Base-by-base conservation (phyloP, 1,284 basidiomycete genomes). In the Somion occarium region DNA sequence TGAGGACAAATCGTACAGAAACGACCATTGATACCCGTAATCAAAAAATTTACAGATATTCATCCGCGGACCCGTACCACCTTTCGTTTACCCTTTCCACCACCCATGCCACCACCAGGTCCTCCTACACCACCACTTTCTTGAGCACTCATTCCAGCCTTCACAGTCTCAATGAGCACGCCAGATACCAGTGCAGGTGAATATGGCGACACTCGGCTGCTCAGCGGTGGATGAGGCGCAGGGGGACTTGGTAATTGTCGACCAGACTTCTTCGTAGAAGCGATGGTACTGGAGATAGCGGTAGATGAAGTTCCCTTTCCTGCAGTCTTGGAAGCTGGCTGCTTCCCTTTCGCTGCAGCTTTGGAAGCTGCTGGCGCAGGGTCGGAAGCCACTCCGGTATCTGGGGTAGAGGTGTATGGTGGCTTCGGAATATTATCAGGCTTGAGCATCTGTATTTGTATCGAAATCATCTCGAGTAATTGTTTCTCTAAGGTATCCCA, bases 141-240 rank as follows among this genome's bases (percentile, higher is more conserved):
- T 53, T 79, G 76, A 12, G 84, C 78, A 54, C 69, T 85, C 80
- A 91, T 88, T 1, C 87, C 87, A 1, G 88, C 89, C 63, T 88
- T 89, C 41, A 91, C 73, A 0, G 90, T 82, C 38, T 90, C 85
- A 37, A 91, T 74, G 46, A 92, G 71, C 30, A 89, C 76, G 1
- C 89, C 89, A 0, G 80, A 76, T 24, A 84, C 79, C 22, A 91
- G 67, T 9, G 84, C 83, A 15, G 89, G 89, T 0, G 88, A 89
- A 59, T 82, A 81, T 4, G 76, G 69, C 4, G 83, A 84, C 11
- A 85, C 69, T 26, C 83, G 74, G 47, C 66, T 70, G 37, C 78
- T 70, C 39, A 84, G 69, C 5, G 78, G 68, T 2, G 80, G 81
- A 42, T 73, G 73, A 19, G 81, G 80, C 50, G 70, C 64, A 52